A percentile compares a stretch with the other conserved stretches of the same genome.
phyloP scores from a whole-genome alignment of 345 rosid species.

The Populus pruinosa region DNA sequence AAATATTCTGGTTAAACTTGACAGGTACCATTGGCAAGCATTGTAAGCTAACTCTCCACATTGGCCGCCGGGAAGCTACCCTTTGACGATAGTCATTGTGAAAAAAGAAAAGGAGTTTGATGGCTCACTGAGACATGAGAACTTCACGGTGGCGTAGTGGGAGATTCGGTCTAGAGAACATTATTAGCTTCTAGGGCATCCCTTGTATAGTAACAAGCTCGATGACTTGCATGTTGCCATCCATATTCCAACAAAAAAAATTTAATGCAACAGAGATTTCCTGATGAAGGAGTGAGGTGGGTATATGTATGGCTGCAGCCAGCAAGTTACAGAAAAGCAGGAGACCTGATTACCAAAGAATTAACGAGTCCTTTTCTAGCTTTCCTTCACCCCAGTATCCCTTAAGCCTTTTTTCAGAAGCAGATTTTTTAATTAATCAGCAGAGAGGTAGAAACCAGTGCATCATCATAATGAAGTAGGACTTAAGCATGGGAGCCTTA shows the following conservation, averaged over 20 bases:
- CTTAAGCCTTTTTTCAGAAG: background rate
- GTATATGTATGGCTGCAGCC: background rate
- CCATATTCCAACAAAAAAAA: background rate
- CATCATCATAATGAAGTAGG: background rate
- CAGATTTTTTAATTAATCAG: background rate
- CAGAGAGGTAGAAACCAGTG: background rate
- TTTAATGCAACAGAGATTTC: background rate
- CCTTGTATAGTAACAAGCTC: too few species aligned
- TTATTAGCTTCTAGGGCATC: too few species aligned
- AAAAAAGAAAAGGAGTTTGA: background rate
- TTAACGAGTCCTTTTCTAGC: background rate
- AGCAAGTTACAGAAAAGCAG: background rate
- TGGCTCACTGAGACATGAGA: background rate
- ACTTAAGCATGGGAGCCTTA: background rate
- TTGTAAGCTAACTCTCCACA: background rate
- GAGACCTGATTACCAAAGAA: background rate
- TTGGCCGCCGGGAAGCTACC: background rate
- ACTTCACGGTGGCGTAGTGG: background rate
- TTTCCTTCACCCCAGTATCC: background rate
- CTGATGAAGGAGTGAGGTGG: background rate
- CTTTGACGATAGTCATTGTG: background rate
- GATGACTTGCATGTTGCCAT: too few species aligned
- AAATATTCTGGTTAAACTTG: background rate
- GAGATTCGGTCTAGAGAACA: too few species aligned
- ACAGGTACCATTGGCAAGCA: background rate